Evolutionary conservation across 805 yeast genomes (phyloP).

Genomic region (Saccharomycopsis sp.): DNA sequence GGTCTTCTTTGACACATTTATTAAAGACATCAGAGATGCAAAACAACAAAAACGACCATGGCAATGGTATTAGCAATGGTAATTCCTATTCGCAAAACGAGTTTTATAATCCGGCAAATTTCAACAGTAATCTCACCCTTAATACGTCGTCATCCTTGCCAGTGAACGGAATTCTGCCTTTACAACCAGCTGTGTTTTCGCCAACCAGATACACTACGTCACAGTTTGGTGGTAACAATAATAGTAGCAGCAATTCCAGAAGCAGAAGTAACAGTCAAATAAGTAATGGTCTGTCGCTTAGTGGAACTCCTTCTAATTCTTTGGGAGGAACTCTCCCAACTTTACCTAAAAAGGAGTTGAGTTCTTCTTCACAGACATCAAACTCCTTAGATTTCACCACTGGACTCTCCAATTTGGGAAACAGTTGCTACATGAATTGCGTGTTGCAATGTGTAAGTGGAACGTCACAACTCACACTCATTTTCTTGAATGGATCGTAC

Average conservation of each 20-base stretch:
- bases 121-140: not conserved
- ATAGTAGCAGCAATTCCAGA: not conserved
- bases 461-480: slow-evolving; percentile 54
- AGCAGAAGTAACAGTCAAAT: slow-evolving; percentile 2
- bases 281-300: not conserved
- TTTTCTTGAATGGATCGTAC: slow-evolving; percentile 57
- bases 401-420: slow-evolving; percentile 78
- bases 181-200: slow-evolving; percentile 7
- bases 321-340: not conserved
- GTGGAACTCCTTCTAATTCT: slow-evolving; percentile 1
- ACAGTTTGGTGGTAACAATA: not conserved
- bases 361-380: not conserved
- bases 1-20: not conserved
- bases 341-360: slow-evolving; percentile 4
- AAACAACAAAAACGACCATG: not conserved
- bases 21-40: not conserved
- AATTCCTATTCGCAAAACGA: not conserved
- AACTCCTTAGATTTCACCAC: slow-evolving; percentile 40
- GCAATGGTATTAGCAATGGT: not conserved
- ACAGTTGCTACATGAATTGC: slow-evolving; percentile 91
- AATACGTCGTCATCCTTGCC: not conserved
- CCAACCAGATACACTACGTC: not conserved
- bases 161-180: slow-evolving; percentile 1
- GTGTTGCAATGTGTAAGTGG: slow-evolving; percentile 80
- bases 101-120: not conserved